Conservation (phyloP, 2,329 filamentous ascomycete genomes). For the Sclerotiophoma versabilis region DNA sequence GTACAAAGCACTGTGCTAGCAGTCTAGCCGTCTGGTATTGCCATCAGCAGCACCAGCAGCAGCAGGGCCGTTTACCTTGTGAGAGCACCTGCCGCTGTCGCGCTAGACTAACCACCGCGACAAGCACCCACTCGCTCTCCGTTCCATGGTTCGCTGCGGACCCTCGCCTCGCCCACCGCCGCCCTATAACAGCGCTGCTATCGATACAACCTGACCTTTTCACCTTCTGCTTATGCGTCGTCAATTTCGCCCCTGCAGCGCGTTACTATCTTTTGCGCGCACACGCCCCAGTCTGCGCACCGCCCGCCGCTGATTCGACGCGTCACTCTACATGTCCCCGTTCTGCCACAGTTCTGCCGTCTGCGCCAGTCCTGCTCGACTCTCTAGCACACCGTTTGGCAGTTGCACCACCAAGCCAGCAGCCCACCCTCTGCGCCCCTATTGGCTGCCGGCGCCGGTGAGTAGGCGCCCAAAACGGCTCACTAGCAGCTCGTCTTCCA, state of each 20-base stretch:
- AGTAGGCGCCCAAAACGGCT: constrained; percentile 40
- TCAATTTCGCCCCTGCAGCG: constrained; percentile 39
- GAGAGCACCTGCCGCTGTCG: constrained; percentile 10
- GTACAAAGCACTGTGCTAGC: too few species aligned
- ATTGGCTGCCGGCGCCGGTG: constrained; percentile 25
- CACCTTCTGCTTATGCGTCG: constrained; percentile 27
- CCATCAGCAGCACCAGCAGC: not conserved
- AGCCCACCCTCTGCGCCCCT: constrained; percentile 28
- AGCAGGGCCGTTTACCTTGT: not conserved
- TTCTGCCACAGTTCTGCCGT: constrained; percentile 31
- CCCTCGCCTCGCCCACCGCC: not conserved
- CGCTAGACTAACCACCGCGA: not conserved
- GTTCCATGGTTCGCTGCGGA: constrained; percentile 6
- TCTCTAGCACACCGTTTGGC: constrained; percentile 47
- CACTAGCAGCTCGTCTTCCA: constrained; percentile 27
- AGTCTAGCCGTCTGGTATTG: not conserved
- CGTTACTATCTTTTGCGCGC: constrained; percentile 12
- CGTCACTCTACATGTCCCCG: constrained; percentile 29
- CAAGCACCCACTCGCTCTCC: constrained; percentile 11
- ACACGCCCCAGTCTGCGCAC: constrained; percentile 25
- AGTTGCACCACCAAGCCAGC: constrained; percentile 38
- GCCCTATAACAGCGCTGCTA: constrained; percentile 22
- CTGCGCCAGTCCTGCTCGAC: constrained; percentile 28
- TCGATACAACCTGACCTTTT: constrained; percentile 20
- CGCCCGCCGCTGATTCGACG: constrained; percentile 27